Percentiles rank a stretch among this genome's conserved stretches.
These are phyloP conservation scores for Nemania diffusa DNA, from an alignment of 2,329 filamentous ascomycete species.

Conservation along the genomic window DNA sequence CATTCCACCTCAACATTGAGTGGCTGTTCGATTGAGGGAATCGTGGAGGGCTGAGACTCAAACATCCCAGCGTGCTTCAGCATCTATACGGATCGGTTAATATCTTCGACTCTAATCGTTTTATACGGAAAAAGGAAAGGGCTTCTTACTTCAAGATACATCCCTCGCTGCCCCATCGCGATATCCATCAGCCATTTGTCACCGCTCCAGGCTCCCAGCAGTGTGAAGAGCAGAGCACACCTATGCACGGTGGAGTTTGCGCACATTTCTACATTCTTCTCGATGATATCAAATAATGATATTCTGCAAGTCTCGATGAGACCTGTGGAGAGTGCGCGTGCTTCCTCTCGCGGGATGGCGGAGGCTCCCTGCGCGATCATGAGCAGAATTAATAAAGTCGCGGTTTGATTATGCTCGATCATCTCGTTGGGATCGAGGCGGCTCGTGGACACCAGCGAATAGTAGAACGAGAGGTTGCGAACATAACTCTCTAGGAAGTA, in stretches of 20 bases:
- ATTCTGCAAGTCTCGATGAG: slow-evolving; percentile 77
- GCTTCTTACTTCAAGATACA: slow-evolving; percentile 71
- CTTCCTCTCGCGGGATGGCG: slow-evolving; percentile 72
- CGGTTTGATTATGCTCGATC: slow-evolving; percentile 72
- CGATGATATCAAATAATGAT: slow-evolving; percentile 76
- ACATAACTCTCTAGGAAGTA: slow-evolving; percentile 74
- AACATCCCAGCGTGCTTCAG: slow-evolving; percentile 75
- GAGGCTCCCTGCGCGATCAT: slow-evolving; percentile 79
- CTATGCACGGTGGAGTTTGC: slow-evolving; percentile 72
- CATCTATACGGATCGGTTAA: slow-evolving; percentile 59
- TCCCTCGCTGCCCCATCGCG: slow-evolving; percentile 76
- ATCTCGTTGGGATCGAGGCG: slow-evolving; percentile 74
- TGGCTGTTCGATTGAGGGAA: slow-evolving; percentile 56
- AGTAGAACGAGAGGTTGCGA: slow-evolving; percentile 73
- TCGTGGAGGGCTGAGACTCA: slow-evolving; percentile 60
- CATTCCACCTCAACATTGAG: slow-evolving; percentile 63
- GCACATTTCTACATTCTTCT: slow-evolving; percentile 75
- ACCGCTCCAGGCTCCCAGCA: slow-evolving; percentile 77
- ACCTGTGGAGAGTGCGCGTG: slow-evolving; percentile 72
- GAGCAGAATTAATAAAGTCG: slow-evolving; percentile 72
- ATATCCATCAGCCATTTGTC: slow-evolving; percentile 84
- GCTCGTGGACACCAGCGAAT: slow-evolving; percentile 68
- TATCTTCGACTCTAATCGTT: not conserved
- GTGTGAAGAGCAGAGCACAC: slow-evolving; percentile 73
- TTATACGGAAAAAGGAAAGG: not conserved